These are phyloP conservation scores for Dalbergia cultrata DNA, from an alignment of 306 rosid species.

Conservation along the genomic window DNA sequence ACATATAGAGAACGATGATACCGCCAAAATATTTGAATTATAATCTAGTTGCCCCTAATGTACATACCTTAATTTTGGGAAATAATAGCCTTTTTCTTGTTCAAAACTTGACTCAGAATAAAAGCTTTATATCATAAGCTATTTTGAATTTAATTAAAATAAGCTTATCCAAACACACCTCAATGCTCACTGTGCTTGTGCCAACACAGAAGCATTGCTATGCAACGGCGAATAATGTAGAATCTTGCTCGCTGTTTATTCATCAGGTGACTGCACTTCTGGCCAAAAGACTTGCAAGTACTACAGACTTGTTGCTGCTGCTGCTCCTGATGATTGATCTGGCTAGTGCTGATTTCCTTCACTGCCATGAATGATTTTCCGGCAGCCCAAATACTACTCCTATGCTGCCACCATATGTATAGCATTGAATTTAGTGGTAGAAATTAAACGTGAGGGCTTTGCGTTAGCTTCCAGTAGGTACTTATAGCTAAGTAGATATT, in stretches of 20 bases:
- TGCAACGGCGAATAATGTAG: conserved; percentile 52
- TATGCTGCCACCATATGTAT: conserved; percentile 39
- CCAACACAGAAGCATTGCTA: conserved; percentile 51
- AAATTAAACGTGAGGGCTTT: conserved; percentile 30
- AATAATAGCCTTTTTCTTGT: too few species aligned
- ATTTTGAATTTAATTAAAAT: too few species aligned
- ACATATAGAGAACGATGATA: neutral
- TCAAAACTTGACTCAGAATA: too few species aligned
- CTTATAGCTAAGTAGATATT: conserved; percentile 13
- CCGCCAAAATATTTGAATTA: too few species aligned
- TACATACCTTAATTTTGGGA: too few species aligned
- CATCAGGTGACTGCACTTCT: conserved; percentile 66
- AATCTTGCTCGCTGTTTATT: conserved; percentile 49
- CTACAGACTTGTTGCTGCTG: conserved; percentile 58
- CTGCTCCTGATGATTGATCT: conserved; percentile 37
- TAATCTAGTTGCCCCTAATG: neutral
- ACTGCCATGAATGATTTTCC: conserved; percentile 57
- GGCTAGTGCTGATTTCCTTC: conserved; percentile 55
- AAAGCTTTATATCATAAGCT: too few species aligned
- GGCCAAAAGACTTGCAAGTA: conserved; percentile 70
- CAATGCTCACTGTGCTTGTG: conserved; percentile 33
- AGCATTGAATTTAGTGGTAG: conserved; percentile 39
- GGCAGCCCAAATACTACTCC: neutral
- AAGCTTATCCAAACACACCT: neutral
- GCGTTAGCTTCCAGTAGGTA: conserved; percentile 14